Evolutionary conservation across 2,329 filamentous ascomycete species (phyloP).

Genomic region (Ophiostoma himal-ulmi): DNA sequence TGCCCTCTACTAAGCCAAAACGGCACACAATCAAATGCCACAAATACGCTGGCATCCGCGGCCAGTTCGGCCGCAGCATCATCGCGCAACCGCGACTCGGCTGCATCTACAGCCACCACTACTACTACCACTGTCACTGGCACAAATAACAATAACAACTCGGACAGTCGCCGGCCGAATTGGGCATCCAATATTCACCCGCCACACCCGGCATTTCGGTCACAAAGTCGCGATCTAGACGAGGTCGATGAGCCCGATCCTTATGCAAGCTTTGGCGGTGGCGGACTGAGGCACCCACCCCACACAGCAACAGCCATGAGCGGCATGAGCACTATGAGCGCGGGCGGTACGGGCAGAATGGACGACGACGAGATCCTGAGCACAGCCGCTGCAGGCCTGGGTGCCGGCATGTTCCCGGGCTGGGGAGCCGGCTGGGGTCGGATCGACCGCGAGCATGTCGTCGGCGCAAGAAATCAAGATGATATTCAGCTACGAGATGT

Average conservation of each 20-base stretch:
- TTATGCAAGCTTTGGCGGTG: neutral
- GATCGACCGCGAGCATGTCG: constrained; percentile 32
- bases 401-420: constrained; percentile 32
- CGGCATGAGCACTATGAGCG: neutral
- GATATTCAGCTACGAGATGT: constrained; percentile 37
- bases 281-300: neutral
- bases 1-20: neutral
- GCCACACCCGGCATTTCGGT: neutral
- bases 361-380: constrained; percentile 7
- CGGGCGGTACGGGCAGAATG: constrained; percentile 14
- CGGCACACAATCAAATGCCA: neutral
- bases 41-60: neutral
- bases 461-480: constrained; percentile 30
- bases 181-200: neutral
- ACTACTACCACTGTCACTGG: neutral
- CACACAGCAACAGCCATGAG: neutral
- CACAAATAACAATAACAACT: neutral
- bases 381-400: constrained; percentile 10
- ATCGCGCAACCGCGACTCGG: constrained; percentile 19
- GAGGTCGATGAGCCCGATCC: neutral
- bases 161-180: neutral
- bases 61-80: neutral
- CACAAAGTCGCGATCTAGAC: neutral
- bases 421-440: constrained; percentile 40
- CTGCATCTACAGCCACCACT: constrained; percentile 12